Evolutionary conservation across 2,329 filamentous ascomycete species (phyloP).

Genomic region (Nemania sp.): DNA sequence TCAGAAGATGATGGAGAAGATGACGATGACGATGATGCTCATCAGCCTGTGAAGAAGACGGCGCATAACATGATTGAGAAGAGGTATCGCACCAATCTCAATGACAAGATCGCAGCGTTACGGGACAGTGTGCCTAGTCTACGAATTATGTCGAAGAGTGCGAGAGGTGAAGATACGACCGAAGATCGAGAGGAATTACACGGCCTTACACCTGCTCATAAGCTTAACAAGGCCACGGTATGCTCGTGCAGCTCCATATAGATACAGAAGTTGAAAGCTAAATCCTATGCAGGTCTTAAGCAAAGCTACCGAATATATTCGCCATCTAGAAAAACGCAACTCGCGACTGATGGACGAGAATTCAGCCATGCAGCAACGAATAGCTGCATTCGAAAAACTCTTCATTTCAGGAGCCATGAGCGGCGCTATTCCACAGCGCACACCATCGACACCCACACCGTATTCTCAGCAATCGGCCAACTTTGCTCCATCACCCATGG

Average conservation of each 20-base stretch:
- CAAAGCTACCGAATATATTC: conserved; percentile 95
- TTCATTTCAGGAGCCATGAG: conserved; percentile 77
- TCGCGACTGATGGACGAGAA: conserved; percentile 82
- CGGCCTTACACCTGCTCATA: conserved; percentile 83
- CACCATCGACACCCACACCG: conserved; percentile 56
- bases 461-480: conserved; percentile 49
- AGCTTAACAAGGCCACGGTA: conserved; percentile 95
- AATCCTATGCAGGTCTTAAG: conserved; percentile 65
- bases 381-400: conserved; percentile 76
- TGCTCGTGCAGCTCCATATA: conserved; percentile 18
- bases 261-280: conserved; percentile 21
- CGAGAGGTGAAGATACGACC: conserved; percentile 67
- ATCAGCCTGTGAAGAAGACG: conserved; percentile 75
- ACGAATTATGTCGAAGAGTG: conserved; percentile 77
- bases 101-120: conserved; percentile 93
- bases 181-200: conserved; percentile 80
- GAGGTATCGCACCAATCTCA: conserved; percentile 91
- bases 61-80: conserved; percentile 99
- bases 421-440: conserved; percentile 54
- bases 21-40: conserved; percentile 63
- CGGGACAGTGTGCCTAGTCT: conserved; percentile 90
- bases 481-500: conserved; percentile 51
- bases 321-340: conserved; percentile 89
- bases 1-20: conserved; percentile 59
- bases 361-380: conserved; percentile 72